Conservation (phyloP, 225 moss, liverwort and hornwort species). For the Climacium dendroides region DNA sequence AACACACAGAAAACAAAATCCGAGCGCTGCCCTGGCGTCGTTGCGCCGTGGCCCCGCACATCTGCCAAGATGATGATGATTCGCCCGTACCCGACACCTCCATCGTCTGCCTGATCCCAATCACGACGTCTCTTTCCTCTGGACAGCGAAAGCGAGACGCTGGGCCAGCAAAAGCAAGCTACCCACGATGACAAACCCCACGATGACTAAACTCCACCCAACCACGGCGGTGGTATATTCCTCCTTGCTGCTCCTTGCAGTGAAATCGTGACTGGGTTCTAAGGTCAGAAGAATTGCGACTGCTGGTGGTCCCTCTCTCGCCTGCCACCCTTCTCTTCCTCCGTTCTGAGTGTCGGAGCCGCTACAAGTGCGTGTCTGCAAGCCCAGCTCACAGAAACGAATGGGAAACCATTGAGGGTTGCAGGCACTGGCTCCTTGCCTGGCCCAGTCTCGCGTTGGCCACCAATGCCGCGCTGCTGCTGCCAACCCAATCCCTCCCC, state of each 20-base stretch:
- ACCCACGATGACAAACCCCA: not conserved
- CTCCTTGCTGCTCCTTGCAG: not conserved
- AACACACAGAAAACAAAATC: not conserved
- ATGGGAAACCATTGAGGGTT: not conserved
- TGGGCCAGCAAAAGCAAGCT: not conserved
- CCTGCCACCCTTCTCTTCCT: not conserved
- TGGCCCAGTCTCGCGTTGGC: not conserved
- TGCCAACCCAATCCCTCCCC: not conserved
- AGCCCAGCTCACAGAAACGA: not conserved
- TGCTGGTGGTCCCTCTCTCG: not conserved
- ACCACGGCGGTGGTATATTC: not conserved
- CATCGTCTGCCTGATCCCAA: slow-evolving; percentile 4
- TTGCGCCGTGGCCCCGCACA: not conserved
- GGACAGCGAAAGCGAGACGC: not conserved
- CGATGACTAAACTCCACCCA: not conserved
- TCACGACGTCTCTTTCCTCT: not conserved
- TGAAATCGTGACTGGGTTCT: not conserved
- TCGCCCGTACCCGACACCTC: not conserved
- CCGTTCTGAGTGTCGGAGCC: not conserved
- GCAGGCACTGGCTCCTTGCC: not conserved
- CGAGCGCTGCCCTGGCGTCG: not conserved
- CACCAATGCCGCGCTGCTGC: not conserved
- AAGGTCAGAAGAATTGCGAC: not conserved
- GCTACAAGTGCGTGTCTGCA: not conserved
- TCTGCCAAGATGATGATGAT: not conserved